phyloP scores from a whole-genome alignment of 331 rosid genomes.

The Malus hybrid region DNA sequence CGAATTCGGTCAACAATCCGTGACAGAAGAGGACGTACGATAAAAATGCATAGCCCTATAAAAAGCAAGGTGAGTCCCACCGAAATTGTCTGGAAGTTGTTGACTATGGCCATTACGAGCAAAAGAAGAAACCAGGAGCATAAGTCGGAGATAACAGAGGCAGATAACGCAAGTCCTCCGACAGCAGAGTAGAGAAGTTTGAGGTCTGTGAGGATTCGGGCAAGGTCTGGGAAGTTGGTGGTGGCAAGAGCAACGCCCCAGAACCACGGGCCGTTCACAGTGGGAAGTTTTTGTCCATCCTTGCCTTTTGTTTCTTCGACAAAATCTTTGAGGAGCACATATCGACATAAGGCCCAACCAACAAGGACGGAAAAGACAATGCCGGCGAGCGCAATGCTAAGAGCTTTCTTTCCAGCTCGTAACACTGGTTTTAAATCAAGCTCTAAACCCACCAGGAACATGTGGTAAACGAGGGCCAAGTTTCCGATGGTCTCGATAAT shows the following conservation, averaged over 20 bases:
- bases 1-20: constrained; percentile 11
- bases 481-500: constrained; percentile 40
- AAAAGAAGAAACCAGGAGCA: constrained; percentile 27
- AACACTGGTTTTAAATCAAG: constrained; percentile 36
- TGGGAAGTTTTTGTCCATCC: not conserved
- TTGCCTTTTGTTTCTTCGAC: not conserved
- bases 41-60: not conserved
- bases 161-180: constrained; percentile 44
- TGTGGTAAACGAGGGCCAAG: constrained; percentile 38
- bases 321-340: not conserved
- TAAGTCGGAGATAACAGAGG: constrained; percentile 44
- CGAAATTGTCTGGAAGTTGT: not conserved
- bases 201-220: constrained; percentile 32
- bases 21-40: constrained; percentile 25
- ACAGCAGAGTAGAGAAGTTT: constrained; percentile 52
- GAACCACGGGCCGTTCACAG: constrained; percentile 4
- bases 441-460: constrained; percentile 53
- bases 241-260: constrained; percentile 20
- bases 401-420: constrained; percentile 31
- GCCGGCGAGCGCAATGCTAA: constrained; percentile 19
- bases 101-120: not conserved
- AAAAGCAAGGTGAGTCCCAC: not conserved
- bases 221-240: constrained; percentile 18
- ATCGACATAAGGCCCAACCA: constrained; percentile 34
- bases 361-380: constrained; percentile 17